A percentile compares a stretch with the other conserved stretches of the same genome.
These are phyloP conservation scores for Phoma sp. DNA, from an alignment of 2,329 filamentous ascomycete genomes.

Conservation along the genomic window DNA sequence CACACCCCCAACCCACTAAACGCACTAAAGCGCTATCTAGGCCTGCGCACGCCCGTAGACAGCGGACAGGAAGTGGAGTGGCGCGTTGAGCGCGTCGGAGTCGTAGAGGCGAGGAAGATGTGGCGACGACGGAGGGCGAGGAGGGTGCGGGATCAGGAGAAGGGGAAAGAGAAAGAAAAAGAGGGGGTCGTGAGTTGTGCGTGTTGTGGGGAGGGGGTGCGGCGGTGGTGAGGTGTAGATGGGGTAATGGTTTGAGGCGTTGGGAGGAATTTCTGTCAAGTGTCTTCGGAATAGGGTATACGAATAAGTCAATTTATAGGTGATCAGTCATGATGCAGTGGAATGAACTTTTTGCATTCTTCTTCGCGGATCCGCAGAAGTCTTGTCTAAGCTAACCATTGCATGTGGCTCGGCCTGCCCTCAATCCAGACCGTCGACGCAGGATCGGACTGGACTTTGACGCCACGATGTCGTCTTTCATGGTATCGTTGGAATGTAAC, in stretches of 20 bases:
- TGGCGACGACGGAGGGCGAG: not conserved
- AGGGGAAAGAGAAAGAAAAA: not conserved
- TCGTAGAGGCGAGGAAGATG: too few species aligned
- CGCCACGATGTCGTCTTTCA: conserved; percentile 31
- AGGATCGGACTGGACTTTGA: conserved; percentile 23
- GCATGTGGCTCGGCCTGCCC: conserved; percentile 41
- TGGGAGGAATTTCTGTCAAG: not conserved
- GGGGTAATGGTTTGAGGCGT: too few species aligned
- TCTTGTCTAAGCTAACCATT: conserved; percentile 38
- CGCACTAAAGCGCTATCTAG: not conserved
- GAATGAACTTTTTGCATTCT: conserved; percentile 32
- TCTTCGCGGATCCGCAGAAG: conserved; percentile 31
- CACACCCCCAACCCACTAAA: not conserved
- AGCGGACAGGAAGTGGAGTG: not conserved
- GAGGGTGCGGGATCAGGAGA: not conserved
- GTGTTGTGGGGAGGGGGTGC: not conserved
- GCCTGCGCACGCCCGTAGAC: not conserved
- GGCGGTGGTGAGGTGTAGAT: not conserved
- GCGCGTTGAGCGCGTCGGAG: not conserved
- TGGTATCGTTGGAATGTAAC: conserved; percentile 38
- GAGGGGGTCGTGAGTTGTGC: not conserved
- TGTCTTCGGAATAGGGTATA: too few species aligned
- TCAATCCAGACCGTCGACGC: conserved; percentile 19
- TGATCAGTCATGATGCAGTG: not conserved
- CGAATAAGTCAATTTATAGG: too few species aligned